Evolutionary conservation across 768 basidiomycete species (phyloP).

Genomic region (Coprinopsis cinerea): DNA sequence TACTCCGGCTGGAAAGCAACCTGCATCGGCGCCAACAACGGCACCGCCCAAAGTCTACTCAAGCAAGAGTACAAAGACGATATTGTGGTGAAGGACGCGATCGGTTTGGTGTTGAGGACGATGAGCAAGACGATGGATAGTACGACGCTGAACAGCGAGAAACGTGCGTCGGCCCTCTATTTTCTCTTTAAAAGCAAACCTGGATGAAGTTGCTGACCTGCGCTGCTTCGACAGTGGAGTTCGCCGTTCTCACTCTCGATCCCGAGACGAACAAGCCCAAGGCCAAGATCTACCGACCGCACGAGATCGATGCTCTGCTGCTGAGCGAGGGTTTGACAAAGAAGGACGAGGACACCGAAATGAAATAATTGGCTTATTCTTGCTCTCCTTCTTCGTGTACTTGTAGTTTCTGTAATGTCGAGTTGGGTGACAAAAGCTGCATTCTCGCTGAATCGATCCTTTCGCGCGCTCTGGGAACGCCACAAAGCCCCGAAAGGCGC

Average conservation of each 20-base stretch:
- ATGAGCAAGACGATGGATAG: constrained; percentile 99
- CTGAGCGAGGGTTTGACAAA: constrained; percentile 77
- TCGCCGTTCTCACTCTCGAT: constrained; percentile 89
- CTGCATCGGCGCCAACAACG: constrained; percentile 97
- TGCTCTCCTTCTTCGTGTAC: constrained; percentile 27
- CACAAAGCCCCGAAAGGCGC: too few species aligned
- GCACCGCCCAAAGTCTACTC: constrained; percentile 88
- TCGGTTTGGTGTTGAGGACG: constrained; percentile 84
- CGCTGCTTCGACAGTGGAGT: constrained; percentile 68
- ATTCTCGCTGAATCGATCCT: too few species aligned
- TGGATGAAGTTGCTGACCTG: constrained; percentile 8
- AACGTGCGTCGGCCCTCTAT: constrained; percentile 51
- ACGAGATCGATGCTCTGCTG: constrained; percentile 83
- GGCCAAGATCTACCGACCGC: constrained; percentile 87
- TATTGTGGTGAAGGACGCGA: constrained; percentile 84
- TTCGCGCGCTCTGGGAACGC: too few species aligned
- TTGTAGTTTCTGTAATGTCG: constrained; percentile 20
- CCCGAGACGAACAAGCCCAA: constrained; percentile 68
- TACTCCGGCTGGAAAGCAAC: constrained; percentile 99
- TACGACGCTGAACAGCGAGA: constrained; percentile 93
- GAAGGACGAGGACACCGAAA: constrained; percentile 80
- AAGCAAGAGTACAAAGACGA: constrained; percentile 99
- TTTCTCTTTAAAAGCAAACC: neutral
- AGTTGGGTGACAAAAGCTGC: too few species aligned
- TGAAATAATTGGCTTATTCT: constrained; percentile 38